Evolutionary conservation across 495 filamentous ascomycete species (phyloP).

Genomic region (Penicillium odoratum): DNA sequence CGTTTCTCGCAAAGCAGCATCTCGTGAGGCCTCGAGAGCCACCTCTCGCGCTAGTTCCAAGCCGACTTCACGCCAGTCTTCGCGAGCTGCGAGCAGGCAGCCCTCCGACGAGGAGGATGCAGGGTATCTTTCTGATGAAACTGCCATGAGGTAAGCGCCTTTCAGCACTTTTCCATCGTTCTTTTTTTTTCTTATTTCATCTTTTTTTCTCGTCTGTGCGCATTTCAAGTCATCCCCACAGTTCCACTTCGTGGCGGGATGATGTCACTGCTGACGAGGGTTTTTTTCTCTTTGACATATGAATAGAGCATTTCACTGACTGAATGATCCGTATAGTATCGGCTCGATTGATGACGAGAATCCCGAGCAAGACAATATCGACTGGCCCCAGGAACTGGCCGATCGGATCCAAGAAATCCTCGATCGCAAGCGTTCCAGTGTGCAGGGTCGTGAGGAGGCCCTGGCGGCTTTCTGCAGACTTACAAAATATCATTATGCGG

Average conservation of each 20-base stretch:
- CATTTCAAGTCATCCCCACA: constrained; percentile 19
- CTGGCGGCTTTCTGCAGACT: constrained; percentile 69
- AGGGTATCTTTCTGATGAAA: constrained; percentile 64
- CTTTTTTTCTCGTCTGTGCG: constrained; percentile 18
- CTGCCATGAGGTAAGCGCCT: constrained; percentile 61
- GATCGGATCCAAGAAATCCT: constrained; percentile 78
- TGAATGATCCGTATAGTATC: constrained; percentile 18
- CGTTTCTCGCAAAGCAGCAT: constrained; percentile 83
- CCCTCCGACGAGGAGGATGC: constrained; percentile 78
- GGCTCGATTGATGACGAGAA: constrained; percentile 62
- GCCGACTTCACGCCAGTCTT: constrained; percentile 60
- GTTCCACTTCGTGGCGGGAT: constrained; percentile 37
- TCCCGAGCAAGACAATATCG: constrained; percentile 53
- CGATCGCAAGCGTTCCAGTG: constrained; percentile 82
- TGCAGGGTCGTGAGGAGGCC: constrained; percentile 74
- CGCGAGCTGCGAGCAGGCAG: constrained; percentile 55
- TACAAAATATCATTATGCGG: constrained; percentile 70
- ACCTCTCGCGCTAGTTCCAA: constrained; percentile 64
- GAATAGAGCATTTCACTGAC: constrained; percentile 12
- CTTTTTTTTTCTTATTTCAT: constrained; percentile 13
- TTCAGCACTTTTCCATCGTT: constrained; percentile 18
- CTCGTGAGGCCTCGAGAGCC: constrained; percentile 63
- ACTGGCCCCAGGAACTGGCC: constrained; percentile 66
- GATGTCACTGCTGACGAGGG: constrained; percentile 32
- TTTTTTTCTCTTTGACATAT: constrained; percentile 4